Conservation (phyloP, 1,284 basidiomycete species). For the Apiotrichum gracile region DNA sequence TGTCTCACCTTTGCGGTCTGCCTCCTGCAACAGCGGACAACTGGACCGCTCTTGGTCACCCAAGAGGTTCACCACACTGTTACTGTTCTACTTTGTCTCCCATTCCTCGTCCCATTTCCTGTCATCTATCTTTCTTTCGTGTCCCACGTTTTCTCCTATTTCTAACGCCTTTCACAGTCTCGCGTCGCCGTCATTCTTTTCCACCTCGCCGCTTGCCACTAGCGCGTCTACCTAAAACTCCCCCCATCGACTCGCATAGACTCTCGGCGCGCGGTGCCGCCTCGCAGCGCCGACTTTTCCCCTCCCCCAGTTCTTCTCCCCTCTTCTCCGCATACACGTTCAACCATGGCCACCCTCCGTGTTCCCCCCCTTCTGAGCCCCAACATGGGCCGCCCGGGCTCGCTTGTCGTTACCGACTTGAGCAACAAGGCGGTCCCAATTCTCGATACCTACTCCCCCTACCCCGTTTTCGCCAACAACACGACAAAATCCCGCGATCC, state of each 20-base stretch:
- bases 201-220: not conserved
- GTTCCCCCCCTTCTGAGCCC: slow-evolving; percentile 7
- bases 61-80: not conserved
- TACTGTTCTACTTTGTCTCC: not conserved
- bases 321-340: not conserved
- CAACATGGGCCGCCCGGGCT: not conserved
- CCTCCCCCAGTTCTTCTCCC: not conserved
- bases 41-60: not conserved
- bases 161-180: not conserved
- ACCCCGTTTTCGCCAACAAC: slow-evolving; percentile 30
- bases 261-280: not conserved
- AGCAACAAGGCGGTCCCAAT: slow-evolving; percentile 3
- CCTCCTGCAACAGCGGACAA: not conserved
- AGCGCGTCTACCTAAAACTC: not conserved
- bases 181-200: not conserved
- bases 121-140: not conserved
- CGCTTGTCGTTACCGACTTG: slow-evolving; percentile 2
- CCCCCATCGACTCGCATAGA: not conserved
- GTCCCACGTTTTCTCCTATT: too few species aligned
- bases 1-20: too few species aligned
- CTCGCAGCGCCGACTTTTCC: not conserved
- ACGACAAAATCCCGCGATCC: slow-evolving; percentile 23
- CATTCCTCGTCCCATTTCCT: not conserved
- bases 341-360: slow-evolving; percentile 4
- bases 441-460: slow-evolving; percentile 36